Evolutionary conservation across 768 basidiomycete species (phyloP).

Genomic region (Xerocomellus chrysenteron): DNA sequence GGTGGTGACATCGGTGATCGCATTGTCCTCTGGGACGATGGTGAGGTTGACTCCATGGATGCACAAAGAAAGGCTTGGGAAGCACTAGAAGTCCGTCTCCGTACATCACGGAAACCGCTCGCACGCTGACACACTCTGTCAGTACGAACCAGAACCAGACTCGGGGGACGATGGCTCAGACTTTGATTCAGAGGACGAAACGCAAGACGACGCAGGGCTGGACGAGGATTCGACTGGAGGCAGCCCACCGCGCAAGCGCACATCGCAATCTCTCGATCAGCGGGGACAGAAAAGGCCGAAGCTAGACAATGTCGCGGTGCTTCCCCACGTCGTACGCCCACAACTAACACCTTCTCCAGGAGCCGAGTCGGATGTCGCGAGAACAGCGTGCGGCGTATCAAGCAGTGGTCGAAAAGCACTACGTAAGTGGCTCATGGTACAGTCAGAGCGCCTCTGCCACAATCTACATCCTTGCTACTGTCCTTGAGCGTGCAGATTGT

Average conservation of each 20-base stretch:
- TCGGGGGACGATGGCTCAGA: conserved; percentile 59
- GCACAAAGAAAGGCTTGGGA: conserved; percentile 84
- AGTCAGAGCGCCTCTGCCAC: conserved; percentile 89
- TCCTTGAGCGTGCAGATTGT: conserved; percentile 90
- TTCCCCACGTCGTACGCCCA: not conserved
- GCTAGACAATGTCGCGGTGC: conserved; percentile 43
- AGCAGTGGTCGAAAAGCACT: conserved; percentile 74
- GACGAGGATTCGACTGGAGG: conserved; percentile 42
- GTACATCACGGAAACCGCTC: not conserved
- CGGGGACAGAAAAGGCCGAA: conserved; percentile 58
- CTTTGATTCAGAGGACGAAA: conserved; percentile 44
- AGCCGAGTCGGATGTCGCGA: conserved; percentile 58
- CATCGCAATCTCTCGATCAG: conserved; percentile 39
- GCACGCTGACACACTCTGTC: conserved; percentile 7
- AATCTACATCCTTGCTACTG: conserved; percentile 85
- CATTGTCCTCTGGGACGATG: conserved; percentile 93
- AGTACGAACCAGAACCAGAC: conserved; percentile 80
- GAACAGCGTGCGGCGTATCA: conserved; percentile 69
- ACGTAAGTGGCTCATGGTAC: conserved; percentile 78
- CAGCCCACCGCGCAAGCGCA: conserved; percentile 48
- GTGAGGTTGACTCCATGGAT: conserved; percentile 65
- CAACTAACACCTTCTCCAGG: conserved; percentile 29
- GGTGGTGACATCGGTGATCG: conserved; percentile 64
- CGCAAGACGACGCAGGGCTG: conserved; percentile 38
- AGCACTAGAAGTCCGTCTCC: conserved; percentile 64